Conservation (phyloP, 2,329 filamentous ascomycete species). For the Sporothrix pseudoabietina region DNA sequence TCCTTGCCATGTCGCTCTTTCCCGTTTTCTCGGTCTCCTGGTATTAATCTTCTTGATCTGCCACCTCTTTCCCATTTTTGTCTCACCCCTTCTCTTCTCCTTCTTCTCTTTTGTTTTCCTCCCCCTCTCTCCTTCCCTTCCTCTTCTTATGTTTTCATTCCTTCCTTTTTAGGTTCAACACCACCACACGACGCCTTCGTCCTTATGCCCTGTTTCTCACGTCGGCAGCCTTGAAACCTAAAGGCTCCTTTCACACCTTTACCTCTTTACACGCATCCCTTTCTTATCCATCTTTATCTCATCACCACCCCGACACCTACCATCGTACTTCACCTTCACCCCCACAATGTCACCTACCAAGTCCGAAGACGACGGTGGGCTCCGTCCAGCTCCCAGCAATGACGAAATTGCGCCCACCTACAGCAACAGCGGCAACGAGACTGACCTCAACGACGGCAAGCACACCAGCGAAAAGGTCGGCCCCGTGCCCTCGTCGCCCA, state of each 20-base stretch:
- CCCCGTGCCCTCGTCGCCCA: background rate
- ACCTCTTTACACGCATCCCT: background rate
- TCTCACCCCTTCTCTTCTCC: background rate
- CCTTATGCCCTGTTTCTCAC: background rate
- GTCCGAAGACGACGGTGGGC: slow-evolving; percentile 3
- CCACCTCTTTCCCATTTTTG: slow-evolving; percentile 9
- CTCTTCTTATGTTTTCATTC: background rate
- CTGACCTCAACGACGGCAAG: slow-evolving; percentile 8
- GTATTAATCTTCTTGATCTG: slow-evolving; percentile 21
- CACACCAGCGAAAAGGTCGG: slow-evolving; percentile 4
- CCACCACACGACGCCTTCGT: background rate
- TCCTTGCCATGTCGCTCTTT: background rate
- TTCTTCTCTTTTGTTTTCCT: background rate
- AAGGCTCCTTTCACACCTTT: background rate
- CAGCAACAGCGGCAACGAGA: slow-evolving; percentile 10
- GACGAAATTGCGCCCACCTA: background rate
- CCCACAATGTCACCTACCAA: slow-evolving; percentile 2
- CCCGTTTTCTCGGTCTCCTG: background rate
- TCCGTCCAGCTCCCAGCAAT: background rate
- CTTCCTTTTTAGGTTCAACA: slow-evolving; percentile 4
- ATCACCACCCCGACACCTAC: background rate
- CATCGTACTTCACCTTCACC: background rate
- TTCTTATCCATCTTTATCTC: background rate
- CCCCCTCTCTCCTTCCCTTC: background rate
- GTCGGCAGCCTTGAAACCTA: background rate